Evolutionary conservation across 257 asterid species (phyloP).

Genomic region (Rauvolfia tetraphylla): DNA sequence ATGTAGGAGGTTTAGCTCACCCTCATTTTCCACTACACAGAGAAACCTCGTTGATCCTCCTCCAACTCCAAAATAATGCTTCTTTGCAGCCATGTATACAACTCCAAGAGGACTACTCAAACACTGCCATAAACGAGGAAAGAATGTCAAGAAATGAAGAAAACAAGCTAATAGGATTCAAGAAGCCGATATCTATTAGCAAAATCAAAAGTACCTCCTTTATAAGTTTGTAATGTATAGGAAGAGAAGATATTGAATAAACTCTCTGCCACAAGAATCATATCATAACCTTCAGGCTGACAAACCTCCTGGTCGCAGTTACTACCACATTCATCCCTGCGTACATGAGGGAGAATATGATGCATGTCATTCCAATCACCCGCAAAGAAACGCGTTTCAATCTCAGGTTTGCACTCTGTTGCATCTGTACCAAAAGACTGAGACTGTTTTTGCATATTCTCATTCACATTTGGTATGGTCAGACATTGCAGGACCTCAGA

Average conservation of each 20-base stretch:
- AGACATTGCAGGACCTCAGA: constrained; percentile 81
- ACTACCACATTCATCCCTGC: constrained; percentile 19
- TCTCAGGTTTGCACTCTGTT: constrained; percentile 15
- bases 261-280: constrained; percentile 97
- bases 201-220: constrained; percentile 51
- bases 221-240: constrained; percentile 59
- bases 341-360: constrained; percentile 41
- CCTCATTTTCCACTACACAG: constrained; percentile 73
- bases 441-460: constrained; percentile 45
- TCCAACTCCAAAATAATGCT: constrained; percentile 92
- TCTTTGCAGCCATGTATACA: constrained; percentile 95
- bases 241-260: constrained; percentile 69
- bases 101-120: constrained; percentile 53
- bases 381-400: constrained; percentile 73
- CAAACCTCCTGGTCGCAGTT: constrained; percentile 17
- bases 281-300: constrained; percentile 51
- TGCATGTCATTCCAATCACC: constrained; percentile 93
- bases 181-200: not conserved
- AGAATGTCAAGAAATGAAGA: not conserved
- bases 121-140: constrained; percentile 46
- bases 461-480: constrained; percentile 80
- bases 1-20: constrained; percentile 50
- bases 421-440: constrained; percentile 16
- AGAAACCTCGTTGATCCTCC: constrained; percentile 90
- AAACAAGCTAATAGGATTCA: constrained; percentile 2